Evolutionary conservation across 2,329 filamentous ascomycete species (phyloP).

Genomic region (Elsinoe ampelina): DNA sequence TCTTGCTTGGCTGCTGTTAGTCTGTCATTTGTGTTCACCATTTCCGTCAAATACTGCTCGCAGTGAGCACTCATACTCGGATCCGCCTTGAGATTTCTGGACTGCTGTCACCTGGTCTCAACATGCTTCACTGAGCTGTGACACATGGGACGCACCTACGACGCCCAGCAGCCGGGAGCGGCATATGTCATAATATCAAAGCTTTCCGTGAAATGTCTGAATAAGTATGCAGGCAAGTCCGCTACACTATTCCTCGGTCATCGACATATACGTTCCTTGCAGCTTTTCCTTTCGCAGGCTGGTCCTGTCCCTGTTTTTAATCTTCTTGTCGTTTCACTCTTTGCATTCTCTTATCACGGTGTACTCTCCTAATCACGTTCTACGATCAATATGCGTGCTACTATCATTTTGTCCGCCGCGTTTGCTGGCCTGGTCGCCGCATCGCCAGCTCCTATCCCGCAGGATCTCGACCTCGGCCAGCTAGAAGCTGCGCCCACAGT

Average conservation of each 20-base stretch:
- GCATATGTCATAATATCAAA: background rate
- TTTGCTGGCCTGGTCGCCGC: constrained; percentile 19
- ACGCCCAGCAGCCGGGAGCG: background rate
- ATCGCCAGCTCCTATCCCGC: constrained; percentile 15
- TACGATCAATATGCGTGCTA: constrained; percentile 14
- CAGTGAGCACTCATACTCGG: background rate
- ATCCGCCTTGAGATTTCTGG: no score
- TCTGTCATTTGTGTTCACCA: constrained; percentile 8
- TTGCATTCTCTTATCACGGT: background rate
- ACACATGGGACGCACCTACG: background rate
- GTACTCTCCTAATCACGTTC: constrained; percentile 1
- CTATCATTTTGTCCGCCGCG: constrained; percentile 17
- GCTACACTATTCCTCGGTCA: background rate
- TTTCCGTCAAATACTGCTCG: background rate
- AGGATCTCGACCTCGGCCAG: constrained; percentile 20
- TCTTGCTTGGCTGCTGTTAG: constrained; percentile 4
- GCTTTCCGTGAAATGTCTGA: background rate
- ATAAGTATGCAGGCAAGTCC: background rate
- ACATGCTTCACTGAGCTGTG: background rate
- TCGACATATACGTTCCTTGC: background rate
- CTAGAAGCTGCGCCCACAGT: constrained; percentile 19
- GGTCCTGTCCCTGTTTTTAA: background rate
- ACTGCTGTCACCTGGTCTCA: background rate
- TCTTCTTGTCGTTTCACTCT: background rate
- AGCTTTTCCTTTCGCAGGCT: background rate